Base-by-base conservation (phyloP, 257 asterid species). In the Ballota nigra region DNA sequence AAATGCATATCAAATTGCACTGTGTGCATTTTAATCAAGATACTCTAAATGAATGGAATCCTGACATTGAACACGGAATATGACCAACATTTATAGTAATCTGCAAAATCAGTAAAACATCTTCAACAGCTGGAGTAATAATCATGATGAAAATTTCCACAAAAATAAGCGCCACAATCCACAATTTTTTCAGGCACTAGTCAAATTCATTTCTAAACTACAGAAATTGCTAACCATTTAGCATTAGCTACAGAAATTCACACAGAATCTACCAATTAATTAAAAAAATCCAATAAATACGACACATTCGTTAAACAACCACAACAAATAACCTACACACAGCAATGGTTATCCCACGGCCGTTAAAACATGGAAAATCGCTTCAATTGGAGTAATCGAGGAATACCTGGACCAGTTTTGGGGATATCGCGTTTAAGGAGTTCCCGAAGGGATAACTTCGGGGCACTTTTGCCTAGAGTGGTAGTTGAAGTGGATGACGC, bases 381-480 rank as follows among this genome's bases (percentile, higher is more conserved):
- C 34, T 68, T 68, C 3, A 8, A 26, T 38, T 19, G 19, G 47
- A 31, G 45, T 8, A 47, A 19, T 51, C 31, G 8, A 18, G 22
- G 23, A 45, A 10, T 76, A 86, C 86, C 92, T 78, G 45, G 56
- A 5, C 63, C 8, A 24, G 75, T n/a, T 69, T 65, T 67, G 0
- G 82, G 75, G 10, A 75, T 69, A 55, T 84, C 72, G 68, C 96
- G 97, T 74, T 78, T 89, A 18, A 91, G 97, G 63, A 94, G 91
- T 33, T 94, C 86, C 3, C 95, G 76, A 19, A 89, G 84, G 26
- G 95, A 86, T 33, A 89, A 47, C 52, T 74, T 81, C 0, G 80
- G 55, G 28, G 70, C 64, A 47, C 5, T 63, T 64, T 79, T 80
- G 2, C 58, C 69, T 28, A 47, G n/a, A 9, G 84, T 29, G 79